These are phyloP conservation scores for Cladophialophora bantiana DNA, from an alignment of 2,329 filamentous ascomycete genomes.

Conservation along the genomic window DNA sequence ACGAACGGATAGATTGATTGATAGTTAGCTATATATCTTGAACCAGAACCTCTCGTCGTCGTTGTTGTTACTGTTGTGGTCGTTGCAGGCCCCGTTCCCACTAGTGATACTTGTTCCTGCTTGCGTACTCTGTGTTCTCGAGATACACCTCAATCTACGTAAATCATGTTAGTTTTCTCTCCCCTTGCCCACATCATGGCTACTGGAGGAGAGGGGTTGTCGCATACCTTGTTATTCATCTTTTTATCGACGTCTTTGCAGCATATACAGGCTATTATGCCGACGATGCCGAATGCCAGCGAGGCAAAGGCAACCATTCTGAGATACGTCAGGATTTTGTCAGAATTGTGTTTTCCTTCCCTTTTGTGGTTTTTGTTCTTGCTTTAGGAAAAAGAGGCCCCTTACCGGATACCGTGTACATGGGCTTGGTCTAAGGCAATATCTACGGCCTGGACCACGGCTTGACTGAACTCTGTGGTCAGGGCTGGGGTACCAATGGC, in stretches of 20 bases:
- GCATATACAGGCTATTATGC: slow-evolving; percentile 43
- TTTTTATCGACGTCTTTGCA: slow-evolving; percentile 46
- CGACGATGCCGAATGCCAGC: slow-evolving; percentile 45
- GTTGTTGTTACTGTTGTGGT: no score
- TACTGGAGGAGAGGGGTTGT: neutral
- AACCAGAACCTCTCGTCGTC: no score
- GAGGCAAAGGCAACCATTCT: slow-evolving; percentile 38
- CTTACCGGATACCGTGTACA: slow-evolving; percentile 14
- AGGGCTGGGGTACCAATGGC: slow-evolving; percentile 16
- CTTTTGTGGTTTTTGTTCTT: neutral
- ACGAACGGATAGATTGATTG: no score
- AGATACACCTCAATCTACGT: slow-evolving; percentile 39
- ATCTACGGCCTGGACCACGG: slow-evolving; percentile 4
- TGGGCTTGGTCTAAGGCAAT: neutral
- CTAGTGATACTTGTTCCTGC: slow-evolving; percentile 24
- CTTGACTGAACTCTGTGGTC: neutral
- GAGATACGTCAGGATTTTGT: neutral
- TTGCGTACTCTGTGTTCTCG: slow-evolving; percentile 23
- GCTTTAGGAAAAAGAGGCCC: neutral
- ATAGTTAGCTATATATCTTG: no score
- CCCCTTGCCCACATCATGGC: no score
- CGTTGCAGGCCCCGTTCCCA: no score
- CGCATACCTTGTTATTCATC: slow-evolving; percentile 44
- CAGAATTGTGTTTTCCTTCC: neutral
- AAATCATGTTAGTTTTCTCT: neutral